Conservation (phyloP, 257 asterid species). For the Thymus quinquecostatus region DNA sequence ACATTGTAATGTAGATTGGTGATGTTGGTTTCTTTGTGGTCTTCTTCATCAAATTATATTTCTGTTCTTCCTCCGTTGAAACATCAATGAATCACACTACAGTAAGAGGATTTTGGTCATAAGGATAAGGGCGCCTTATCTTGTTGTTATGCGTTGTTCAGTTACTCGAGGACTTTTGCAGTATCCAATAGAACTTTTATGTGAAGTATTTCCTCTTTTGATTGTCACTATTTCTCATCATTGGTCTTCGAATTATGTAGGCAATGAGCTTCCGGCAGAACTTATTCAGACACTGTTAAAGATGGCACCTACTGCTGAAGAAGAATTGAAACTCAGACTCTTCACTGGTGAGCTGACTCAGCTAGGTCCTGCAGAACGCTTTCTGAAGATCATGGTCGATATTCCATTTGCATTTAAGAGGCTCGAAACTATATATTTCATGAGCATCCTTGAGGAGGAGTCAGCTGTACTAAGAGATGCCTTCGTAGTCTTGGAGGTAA, state of each 20-base stretch:
- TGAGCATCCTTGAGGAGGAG: conserved; percentile 68
- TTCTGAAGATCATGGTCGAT: conserved; percentile 66
- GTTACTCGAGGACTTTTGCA: neutral
- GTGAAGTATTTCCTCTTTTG: neutral
- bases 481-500: conserved; percentile 61
- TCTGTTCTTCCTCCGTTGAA: neutral
- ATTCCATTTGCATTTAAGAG: conserved; percentile 70
- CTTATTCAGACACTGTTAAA: conserved; percentile 63
- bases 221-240: neutral
- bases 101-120: neutral
- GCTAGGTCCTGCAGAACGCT: conserved; percentile 73
- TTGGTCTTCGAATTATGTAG: conserved; percentile 38
- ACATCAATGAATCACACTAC: neutral
- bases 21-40: neutral
- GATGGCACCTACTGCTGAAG: conserved; percentile 80
- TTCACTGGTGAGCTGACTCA: conserved; percentile 52
- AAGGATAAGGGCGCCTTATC: neutral
- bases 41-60: neutral
- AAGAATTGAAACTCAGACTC: conserved; percentile 65
- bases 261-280: conserved; percentile 69
- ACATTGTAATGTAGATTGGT: neutral
- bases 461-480: conserved; percentile 45
- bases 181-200: neutral
- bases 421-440: conserved; percentile 61
- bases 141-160: neutral